Evolutionary conservation across 306 rosid genomes (phyloP).

Genomic region (Spatholobus suberectus): DNA sequence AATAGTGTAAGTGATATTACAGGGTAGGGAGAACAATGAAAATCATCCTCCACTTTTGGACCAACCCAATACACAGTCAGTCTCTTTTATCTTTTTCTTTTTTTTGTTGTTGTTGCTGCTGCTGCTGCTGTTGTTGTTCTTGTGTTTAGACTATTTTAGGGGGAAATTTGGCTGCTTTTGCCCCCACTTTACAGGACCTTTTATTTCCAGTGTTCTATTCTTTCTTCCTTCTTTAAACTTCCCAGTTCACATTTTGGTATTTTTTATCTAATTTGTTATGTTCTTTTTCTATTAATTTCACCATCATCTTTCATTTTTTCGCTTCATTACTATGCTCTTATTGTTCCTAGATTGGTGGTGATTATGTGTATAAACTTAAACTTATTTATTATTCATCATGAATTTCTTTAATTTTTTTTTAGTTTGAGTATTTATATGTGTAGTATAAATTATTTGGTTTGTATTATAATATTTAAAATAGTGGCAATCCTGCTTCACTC

Average conservation of each 20-base stretch:
- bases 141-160: not conserved
- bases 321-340: not conserved
- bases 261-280: not conserved
- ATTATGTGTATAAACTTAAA: not conserved
- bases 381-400: not conserved
- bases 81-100: not conserved
- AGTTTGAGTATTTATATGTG: not conserved
- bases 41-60: conserved; percentile 37
- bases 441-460: not conserved
- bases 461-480: not conserved
- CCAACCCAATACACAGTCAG: conserved; percentile 46
- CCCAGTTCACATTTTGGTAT: not conserved
- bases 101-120: not conserved
- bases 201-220: not conserved
- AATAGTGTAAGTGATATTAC: conserved; percentile 10
- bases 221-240: not conserved
- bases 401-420: not conserved
- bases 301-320: not conserved
- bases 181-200: not conserved
- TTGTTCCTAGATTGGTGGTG: not conserved
- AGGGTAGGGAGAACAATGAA: conserved; percentile 45
- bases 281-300: not conserved
- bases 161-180: not conserved
- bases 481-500: not conserved
- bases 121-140: not conserved